These are phyloP conservation scores for Lactifluus pinguis DNA, from an alignment of 768 basidiomycete species.

Conservation along the genomic window DNA sequence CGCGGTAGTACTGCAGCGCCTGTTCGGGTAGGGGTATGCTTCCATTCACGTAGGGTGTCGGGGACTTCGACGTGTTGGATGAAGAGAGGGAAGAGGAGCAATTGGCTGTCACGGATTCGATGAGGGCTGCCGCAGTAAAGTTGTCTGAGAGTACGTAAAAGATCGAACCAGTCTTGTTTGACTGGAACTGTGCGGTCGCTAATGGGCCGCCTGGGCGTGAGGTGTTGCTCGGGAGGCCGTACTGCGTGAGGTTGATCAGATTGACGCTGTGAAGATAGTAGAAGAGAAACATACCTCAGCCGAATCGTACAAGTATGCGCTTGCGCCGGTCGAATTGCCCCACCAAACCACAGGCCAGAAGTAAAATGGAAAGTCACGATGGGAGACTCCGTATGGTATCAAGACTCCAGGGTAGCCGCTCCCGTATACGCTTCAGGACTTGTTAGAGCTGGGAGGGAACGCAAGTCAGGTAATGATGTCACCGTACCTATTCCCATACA, in stretches of 20 bases:
- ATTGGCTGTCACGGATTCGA: constrained; percentile 24
- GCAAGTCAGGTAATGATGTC: neutral
- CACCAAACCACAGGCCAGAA: constrained; percentile 25
- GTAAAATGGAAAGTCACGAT: constrained; percentile 21
- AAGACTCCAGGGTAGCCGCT: constrained; percentile 24
- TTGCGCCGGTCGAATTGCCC: neutral
- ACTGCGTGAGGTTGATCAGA: constrained; percentile 21
- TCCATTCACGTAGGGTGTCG: constrained; percentile 9
- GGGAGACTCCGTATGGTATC: constrained; percentile 8
- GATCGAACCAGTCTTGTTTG: constrained; percentile 24
- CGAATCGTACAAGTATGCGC: constrained; percentile 13
- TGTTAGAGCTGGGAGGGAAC: neutral
- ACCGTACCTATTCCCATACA: constrained; percentile 22
- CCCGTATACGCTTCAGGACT: constrained; percentile 20
- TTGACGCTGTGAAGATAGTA: neutral
- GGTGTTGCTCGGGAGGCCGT: constrained; percentile 28
- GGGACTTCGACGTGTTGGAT: constrained; percentile 9
- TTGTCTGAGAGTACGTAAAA: constrained; percentile 31
- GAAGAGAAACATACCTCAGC: constrained; percentile 16
- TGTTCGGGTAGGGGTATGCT: constrained; percentile 23
- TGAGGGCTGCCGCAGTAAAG: constrained; percentile 27
- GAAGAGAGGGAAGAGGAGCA: constrained; percentile 22
- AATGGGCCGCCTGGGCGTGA: constrained; percentile 30
- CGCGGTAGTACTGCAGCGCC: constrained; percentile 24
- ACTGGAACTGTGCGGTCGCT: constrained; percentile 23